A percentile compares a stretch with the other conserved stretches of the same genome.
Evolutionary conservation across 169 alveolate species (phyloP).

Genomic region (Cryptosporidium parvum): DNA sequence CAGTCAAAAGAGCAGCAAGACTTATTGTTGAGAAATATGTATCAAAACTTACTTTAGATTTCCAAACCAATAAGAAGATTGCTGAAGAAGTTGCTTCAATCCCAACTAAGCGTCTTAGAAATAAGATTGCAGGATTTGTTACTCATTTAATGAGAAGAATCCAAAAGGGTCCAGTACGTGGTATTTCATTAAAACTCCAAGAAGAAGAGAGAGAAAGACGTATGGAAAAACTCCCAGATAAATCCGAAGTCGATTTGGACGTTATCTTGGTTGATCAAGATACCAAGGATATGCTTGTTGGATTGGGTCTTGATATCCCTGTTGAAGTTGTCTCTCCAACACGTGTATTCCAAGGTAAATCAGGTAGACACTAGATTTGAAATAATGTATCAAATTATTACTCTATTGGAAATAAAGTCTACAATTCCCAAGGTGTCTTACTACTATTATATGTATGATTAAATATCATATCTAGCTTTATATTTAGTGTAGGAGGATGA

Average conservation of each 20-base stretch:
- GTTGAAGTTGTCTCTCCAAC: conserved; percentile 75
- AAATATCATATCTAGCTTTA: conserved; percentile 28
- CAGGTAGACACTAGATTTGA: conserved; percentile 58
- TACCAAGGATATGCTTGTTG: conserved; percentile 89
- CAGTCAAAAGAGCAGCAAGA: conserved; percentile 99
- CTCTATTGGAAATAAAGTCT: conserved; percentile 14
- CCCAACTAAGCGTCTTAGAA: conserved; percentile 98
- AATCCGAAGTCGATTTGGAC: conserved; percentile 92
- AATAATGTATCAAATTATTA: not conserved
- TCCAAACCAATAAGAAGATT: conserved; percentile 99
- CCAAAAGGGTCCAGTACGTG: conserved; percentile 99
- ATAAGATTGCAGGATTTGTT: conserved; percentile 97
- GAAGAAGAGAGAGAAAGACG: conserved; percentile 99
- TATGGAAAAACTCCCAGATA: conserved; percentile 97
- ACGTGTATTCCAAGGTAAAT: conserved; percentile 73
- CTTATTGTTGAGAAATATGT: conserved; percentile 98
- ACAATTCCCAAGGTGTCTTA: conserved; percentile 32
- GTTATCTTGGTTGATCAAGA: conserved; percentile 90
- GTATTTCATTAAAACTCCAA: conserved; percentile 99
- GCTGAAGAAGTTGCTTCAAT: conserved; percentile 98
- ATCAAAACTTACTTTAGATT: conserved; percentile 96
- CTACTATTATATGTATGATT: conserved; percentile 33
- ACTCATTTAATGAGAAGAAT: conserved; percentile 95
- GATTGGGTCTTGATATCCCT: conserved; percentile 86
- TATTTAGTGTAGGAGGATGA: conserved; percentile 15